These are phyloP conservation scores for Solanum arcanum DNA, from an alignment of 257 asterid genomes.

Conservation along the genomic window DNA sequence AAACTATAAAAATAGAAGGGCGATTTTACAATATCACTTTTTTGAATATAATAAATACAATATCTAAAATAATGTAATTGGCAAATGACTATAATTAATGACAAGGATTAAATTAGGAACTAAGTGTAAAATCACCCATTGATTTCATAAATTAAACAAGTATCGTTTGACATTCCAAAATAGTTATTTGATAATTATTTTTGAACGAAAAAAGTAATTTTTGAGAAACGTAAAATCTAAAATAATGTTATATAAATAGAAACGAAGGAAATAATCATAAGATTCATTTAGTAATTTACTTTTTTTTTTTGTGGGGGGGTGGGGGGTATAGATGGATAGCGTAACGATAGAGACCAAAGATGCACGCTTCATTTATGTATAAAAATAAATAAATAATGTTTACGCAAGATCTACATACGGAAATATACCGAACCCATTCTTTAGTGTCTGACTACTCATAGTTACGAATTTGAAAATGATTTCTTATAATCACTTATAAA, in stretches of 20 bases:
- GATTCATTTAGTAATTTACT: no score
- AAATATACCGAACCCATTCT: neutral
- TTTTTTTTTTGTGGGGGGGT: neutral
- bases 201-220: fast-evolving
- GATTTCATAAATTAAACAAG: no score
- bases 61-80: no score
- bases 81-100: neutral
- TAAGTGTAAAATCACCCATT: no score
- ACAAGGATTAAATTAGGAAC: no score
- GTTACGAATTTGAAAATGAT: neutral
- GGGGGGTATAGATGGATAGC: neutral
- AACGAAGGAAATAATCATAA: neutral
- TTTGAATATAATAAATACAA: no score
- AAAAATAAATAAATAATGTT: neutral
- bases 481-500: neutral
- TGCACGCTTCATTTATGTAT: neutral
- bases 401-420: neutral
- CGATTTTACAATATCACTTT: neutral
- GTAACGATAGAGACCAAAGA: neutral
- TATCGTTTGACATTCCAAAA: no score
- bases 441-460: neutral
- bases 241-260: no score
- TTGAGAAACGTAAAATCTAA: no score
- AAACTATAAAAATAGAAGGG: neutral
- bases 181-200: neutral